phyloP scores from a whole-genome alignment of 2,329 filamentous ascomycete genomes.

The Pseudovirgaria hyperparasitica region DNA sequence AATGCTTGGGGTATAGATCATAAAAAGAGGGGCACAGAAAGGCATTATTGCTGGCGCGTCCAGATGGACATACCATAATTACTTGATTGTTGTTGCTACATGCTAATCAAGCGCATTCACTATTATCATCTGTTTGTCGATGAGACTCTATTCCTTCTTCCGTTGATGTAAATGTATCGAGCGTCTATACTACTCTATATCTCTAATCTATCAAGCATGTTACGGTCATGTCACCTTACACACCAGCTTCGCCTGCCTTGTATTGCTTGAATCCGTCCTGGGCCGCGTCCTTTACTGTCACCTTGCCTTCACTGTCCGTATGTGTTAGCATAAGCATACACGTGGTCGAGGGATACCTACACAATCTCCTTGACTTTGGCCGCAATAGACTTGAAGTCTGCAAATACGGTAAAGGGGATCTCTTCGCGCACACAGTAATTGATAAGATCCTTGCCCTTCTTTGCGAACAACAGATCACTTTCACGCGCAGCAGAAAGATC shows the following conservation, averaged over 20 bases:
- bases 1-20: too few species aligned
- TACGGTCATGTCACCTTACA: too few species aligned
- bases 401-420: slow-evolving; percentile 78
- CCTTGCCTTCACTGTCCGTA: slow-evolving; percentile 48
- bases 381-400: slow-evolving; percentile 71
- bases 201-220: too few species aligned
- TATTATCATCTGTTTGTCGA: too few species aligned
- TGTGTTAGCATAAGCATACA: not conserved
- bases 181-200: too few species aligned
- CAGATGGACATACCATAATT: too few species aligned
- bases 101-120: too few species aligned
- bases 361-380: slow-evolving; percentile 63
- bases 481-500: slow-evolving; percentile 86
- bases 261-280: slow-evolving; percentile 34
- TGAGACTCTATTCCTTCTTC: too few species aligned
- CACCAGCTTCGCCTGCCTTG: slow-evolving; percentile 31
- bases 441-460: slow-evolving; percentile 80
- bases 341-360: slow-evolving; percentile 10
- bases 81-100: too few species aligned
- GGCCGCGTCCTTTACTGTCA: slow-evolving; percentile 58
- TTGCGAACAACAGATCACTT: slow-evolving; percentile 87
- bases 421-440: slow-evolving; percentile 73
- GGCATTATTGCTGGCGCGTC: too few species aligned
- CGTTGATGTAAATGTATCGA: too few species aligned
- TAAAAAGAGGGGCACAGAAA: too few species aligned